These are phyloP conservation scores for Lunasporangiospora selenospora DNA, from an alignment of 192 early-diverging fungal genomes.

Conservation along the genomic window DNA sequence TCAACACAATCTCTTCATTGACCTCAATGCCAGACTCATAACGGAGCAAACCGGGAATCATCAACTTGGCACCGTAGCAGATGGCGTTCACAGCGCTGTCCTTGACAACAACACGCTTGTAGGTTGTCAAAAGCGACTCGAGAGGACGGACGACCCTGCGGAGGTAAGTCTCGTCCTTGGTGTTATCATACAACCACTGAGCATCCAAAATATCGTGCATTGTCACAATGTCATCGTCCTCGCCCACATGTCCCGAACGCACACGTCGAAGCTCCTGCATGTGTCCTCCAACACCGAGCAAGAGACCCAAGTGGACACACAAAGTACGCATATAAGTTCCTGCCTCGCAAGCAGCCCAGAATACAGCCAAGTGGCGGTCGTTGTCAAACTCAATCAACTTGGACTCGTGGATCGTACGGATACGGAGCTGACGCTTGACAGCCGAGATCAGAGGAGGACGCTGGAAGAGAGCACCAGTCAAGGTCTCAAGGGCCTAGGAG, in stretches of 20 bases:
- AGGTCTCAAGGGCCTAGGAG: slow-evolving; percentile 86
- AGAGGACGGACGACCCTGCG: slow-evolving; percentile 93
- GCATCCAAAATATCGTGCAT: slow-evolving; percentile 99
- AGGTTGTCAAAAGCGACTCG: slow-evolving; percentile 90
- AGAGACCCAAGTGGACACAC: slow-evolving; percentile 96
- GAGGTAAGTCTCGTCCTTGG: slow-evolving; percentile 96
- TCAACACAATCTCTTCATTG: slow-evolving; percentile 97
- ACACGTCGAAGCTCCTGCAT: slow-evolving; percentile 99
- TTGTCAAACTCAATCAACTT: slow-evolving; percentile 98
- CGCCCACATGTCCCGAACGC: slow-evolving; percentile 88
- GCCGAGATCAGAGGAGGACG: slow-evolving; percentile 98
- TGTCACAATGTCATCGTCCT: slow-evolving; percentile 95
- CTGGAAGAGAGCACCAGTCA: slow-evolving; percentile 99
- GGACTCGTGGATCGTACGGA: slow-evolving; percentile 96
- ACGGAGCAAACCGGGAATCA: slow-evolving; percentile 97
- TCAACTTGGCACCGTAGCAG: slow-evolving; percentile 99
- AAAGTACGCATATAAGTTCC: slow-evolving; percentile 99
- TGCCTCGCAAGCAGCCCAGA: slow-evolving; percentile 99
- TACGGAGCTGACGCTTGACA: slow-evolving; percentile 98
- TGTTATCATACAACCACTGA: slow-evolving; percentile 98
- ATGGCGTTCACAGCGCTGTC: slow-evolving; percentile 98
- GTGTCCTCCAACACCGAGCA: slow-evolving; percentile 96
- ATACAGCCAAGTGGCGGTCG: slow-evolving; percentile 93
- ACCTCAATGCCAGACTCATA: slow-evolving; percentile 96
- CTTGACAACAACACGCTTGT: slow-evolving; percentile 99